phyloP scores from a whole-genome alignment of 2,329 filamentous ascomycete genomes.

The Colletotrichum lupini region DNA sequence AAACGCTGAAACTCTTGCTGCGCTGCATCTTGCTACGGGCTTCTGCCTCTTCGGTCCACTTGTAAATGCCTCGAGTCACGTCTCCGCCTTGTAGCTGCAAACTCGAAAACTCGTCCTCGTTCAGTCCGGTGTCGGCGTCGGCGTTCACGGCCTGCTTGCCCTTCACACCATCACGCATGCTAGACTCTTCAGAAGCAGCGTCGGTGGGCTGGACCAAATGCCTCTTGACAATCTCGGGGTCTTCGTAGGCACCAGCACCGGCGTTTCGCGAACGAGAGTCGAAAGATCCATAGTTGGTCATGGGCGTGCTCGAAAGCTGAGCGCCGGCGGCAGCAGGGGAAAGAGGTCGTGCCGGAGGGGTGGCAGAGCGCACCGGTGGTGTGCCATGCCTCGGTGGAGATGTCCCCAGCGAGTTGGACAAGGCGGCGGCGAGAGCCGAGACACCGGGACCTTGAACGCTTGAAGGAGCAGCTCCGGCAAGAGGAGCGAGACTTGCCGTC shows the following conservation, averaged over 20 bases:
- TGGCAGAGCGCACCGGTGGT: slow-evolving; percentile 68
- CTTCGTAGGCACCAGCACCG: slow-evolving; percentile 76
- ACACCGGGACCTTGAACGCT: slow-evolving; percentile 81
- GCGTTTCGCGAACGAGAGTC: slow-evolving; percentile 71
- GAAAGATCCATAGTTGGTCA: slow-evolving; percentile 86
- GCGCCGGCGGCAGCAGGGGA: slow-evolving; percentile 58
- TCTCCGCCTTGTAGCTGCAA: slow-evolving; percentile 93
- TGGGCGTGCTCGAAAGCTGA: slow-evolving; percentile 60
- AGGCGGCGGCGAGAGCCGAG: slow-evolving; percentile 88
- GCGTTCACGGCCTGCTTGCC: slow-evolving; percentile 63
- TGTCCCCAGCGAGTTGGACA: slow-evolving; percentile 78
- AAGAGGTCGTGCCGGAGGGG: slow-evolving; percentile 55
- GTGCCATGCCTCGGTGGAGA: slow-evolving; percentile 78
- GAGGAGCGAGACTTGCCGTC: slow-evolving; percentile 66
- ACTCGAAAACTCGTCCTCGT: slow-evolving; percentile 91
- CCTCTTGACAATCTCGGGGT: slow-evolving; percentile 89
- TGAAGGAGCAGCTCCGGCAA: slow-evolving; percentile 70
- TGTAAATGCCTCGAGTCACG: slow-evolving; percentile 93
- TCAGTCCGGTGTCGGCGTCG: slow-evolving; percentile 49
- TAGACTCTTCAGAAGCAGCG: slow-evolving; percentile 58
- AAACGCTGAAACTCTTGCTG: slow-evolving; percentile 88
- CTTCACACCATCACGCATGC: slow-evolving; percentile 56
- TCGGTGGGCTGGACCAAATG: slow-evolving; percentile 82
- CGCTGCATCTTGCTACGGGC: slow-evolving; percentile 75
- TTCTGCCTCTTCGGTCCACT: slow-evolving; percentile 93